These are phyloP conservation scores for Pisolithus thermaeus DNA, from an alignment of 1,284 basidiomycete species.

Conservation along the genomic window DNA sequence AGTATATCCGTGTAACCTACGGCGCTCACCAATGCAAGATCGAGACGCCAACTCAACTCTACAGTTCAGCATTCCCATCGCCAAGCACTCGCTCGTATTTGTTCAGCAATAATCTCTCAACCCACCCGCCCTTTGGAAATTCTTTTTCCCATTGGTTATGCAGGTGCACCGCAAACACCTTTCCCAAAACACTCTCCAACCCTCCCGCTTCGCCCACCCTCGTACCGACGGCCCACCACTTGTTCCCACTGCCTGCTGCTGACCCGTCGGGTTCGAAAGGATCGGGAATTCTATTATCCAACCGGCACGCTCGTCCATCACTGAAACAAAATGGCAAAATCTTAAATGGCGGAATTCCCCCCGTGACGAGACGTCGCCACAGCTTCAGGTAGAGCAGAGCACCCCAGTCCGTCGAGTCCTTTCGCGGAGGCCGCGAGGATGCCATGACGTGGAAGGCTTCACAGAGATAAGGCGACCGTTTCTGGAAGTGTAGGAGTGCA, in stretches of 20 bases:
- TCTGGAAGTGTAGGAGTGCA: slow-evolving; percentile 86
- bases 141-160: slow-evolving; percentile 92
- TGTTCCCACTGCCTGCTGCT: slow-evolving; percentile 18
- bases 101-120: slow-evolving; percentile 66
- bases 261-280: slow-evolving; percentile 52
- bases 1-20: neutral
- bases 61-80: neutral
- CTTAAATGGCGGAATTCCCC: slow-evolving; percentile 75
- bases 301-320: slow-evolving; percentile 80
- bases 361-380: slow-evolving; percentile 77
- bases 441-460: slow-evolving; percentile 91
- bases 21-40: neutral
- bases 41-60: neutral
- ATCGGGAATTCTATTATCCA: slow-evolving; percentile 90
- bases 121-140: slow-evolving; percentile 77
- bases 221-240: slow-evolving; percentile 54
- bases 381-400: slow-evolving; percentile 84
- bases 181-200: slow-evolving; percentile 58
- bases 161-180: slow-evolving; percentile 83
- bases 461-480: slow-evolving; percentile 89
- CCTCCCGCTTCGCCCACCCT: slow-evolving; percentile 58
- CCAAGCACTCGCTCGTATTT: slow-evolving; percentile 48
- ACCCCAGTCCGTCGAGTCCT: slow-evolving; percentile 88
- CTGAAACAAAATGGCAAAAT: slow-evolving; percentile 91
- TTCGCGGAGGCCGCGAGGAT: slow-evolving; percentile 62